These are phyloP conservation scores for Trametes versicolor DNA, from an alignment of 1,284 basidiomycete species.

Conservation along the genomic window DNA sequence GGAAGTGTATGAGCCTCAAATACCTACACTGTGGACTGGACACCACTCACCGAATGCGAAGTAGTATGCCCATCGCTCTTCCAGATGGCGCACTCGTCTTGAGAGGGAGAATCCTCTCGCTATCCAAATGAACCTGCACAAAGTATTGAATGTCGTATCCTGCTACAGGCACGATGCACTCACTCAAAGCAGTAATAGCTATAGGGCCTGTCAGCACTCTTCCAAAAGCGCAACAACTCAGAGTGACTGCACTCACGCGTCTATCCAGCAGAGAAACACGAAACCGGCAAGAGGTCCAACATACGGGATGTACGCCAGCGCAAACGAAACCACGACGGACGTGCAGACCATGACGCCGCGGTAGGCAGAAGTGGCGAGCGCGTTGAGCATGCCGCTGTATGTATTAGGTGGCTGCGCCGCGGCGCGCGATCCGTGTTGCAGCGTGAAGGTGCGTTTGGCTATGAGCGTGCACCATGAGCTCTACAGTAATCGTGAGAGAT, in stretches of 20 bases:
- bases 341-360: constrained; percentile 82
- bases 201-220: constrained; percentile 8
- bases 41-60: constrained; percentile 74
- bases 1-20: background rate
- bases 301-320: constrained; percentile 68
- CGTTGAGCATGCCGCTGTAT: constrained; percentile 76
- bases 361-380: constrained; percentile 81
- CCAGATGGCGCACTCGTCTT: constrained; percentile 74
- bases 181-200: constrained; percentile 92
- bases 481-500: constrained; percentile 49
- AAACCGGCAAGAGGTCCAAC: constrained; percentile 70
- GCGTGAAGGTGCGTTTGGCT: constrained; percentile 73
- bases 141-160: too few species aligned
- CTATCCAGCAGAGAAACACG: constrained; percentile 83
- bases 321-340: constrained; percentile 74
- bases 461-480: constrained; percentile 77
- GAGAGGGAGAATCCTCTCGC: constrained; percentile 75
- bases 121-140: constrained; percentile 77
- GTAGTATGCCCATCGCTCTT: constrained; percentile 89
- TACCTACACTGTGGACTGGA: constrained; percentile 8
- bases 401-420: constrained; percentile 55
- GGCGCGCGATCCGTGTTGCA: constrained; percentile 71
- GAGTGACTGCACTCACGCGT: constrained; percentile 67
- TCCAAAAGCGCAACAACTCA: background rate
- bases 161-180: constrained; percentile 38